Percentiles rank a stretch among this genome's conserved stretches.
Conservation (phyloP, 2,329 filamentous ascomycete genomes). For the Amauroascus niger region DNA sequence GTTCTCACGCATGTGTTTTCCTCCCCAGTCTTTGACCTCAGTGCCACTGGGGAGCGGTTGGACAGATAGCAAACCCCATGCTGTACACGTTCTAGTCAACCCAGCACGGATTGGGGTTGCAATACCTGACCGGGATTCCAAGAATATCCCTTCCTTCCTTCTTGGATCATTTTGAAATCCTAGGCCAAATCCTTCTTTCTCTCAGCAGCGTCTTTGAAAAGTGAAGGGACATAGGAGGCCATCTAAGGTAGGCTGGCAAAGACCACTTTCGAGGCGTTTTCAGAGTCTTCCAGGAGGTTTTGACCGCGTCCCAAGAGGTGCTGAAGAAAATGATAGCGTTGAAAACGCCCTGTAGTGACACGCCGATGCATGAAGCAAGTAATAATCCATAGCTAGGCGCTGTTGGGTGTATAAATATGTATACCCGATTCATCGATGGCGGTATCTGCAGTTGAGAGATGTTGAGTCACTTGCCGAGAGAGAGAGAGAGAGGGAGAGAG, state of each 20-base stretch:
- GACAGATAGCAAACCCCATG: neutral
- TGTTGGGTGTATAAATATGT: constrained; percentile 52
- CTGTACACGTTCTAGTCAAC: too few species aligned
- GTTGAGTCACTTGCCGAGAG: too few species aligned
- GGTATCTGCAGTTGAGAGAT: constrained; percentile 42
- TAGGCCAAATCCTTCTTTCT: neutral
- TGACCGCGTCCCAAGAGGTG: constrained; percentile 44
- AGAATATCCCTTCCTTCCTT: too few species aligned
- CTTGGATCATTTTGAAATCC: too few species aligned
- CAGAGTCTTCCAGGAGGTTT: neutral
- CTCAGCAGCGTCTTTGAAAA: neutral
- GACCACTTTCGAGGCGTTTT: neutral
- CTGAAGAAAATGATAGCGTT: constrained; percentile 67
- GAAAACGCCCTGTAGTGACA: constrained; percentile 78
- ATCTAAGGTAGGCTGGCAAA: neutral
- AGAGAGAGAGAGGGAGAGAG: too few species aligned
- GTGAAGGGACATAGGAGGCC: neutral
- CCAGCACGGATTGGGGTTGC: too few species aligned
- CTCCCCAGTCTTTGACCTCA: too few species aligned
- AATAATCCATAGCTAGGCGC: constrained; percentile 51
- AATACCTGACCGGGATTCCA: too few species aligned
- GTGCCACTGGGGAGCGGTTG: too few species aligned
- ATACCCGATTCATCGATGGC: constrained; percentile 69
- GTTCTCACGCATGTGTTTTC: too few species aligned
- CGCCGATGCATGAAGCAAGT: constrained; percentile 60